Evolutionary conservation across 306 rosid species (phyloP).

Genomic region (Citrullus amarus): DNA sequence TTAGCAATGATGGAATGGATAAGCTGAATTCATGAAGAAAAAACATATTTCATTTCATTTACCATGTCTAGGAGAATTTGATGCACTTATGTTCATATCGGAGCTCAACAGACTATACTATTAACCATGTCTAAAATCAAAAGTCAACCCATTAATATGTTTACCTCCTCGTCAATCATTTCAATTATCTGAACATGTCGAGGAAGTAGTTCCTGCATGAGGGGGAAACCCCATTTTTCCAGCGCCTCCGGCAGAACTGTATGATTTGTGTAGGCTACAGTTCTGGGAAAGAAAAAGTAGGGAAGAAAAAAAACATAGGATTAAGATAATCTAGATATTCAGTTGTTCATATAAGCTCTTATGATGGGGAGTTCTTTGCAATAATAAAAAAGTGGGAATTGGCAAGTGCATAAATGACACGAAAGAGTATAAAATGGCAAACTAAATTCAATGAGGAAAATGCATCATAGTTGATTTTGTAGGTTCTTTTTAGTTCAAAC

Average conservation of each 20-base stretch:
- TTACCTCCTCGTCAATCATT: conserved; percentile 85
- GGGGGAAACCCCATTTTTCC: conserved; percentile 90
- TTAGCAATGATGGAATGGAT: conserved; percentile 49
- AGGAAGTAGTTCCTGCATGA: conserved; percentile 84
- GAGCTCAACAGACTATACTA: neutral
- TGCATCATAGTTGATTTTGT: no score
- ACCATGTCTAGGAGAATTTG: neutral
- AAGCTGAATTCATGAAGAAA: conserved; percentile 44
- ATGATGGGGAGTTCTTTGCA: neutral
- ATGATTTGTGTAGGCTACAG: conserved; percentile 95
- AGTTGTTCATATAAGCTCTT: neutral
- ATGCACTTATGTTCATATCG: neutral
- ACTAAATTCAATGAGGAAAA: neutral
- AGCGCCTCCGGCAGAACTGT: conserved; percentile 97
- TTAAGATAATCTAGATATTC: conserved; percentile 1
- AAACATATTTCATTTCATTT: neutral
- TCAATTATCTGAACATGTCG: conserved; percentile 85
- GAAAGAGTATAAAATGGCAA: neutral
- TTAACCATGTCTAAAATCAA: neutral
- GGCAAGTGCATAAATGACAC: neutral
- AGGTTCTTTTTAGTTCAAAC: no score
- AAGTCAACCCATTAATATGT: neutral
- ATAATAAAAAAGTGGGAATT: neutral
- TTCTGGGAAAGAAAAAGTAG: conserved; percentile 25
- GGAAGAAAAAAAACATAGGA: neutral